Evolutionary conservation across 2,329 filamentous ascomycete genomes (phyloP), one percentile per base, ranked within the genome.

Genomic region (Aspergillus flavus): DNA sequence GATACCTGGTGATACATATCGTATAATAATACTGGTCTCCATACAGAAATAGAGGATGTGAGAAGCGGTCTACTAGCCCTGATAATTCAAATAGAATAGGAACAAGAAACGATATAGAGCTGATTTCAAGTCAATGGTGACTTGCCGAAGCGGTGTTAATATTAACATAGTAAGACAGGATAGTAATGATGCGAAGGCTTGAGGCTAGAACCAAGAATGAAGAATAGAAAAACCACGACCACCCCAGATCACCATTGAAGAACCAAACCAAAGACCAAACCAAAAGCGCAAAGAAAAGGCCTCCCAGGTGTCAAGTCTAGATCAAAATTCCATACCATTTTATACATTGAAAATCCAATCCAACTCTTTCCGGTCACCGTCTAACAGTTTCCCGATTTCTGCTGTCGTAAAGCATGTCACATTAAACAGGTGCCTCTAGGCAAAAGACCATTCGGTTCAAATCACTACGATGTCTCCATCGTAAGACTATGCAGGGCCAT

Each of bases 321-420:
- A 53, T 32, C 30, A 34, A 23, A 32, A 19, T 23, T 36, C 39
- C 58, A 53, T 43, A 36, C 23, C 28, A n/a, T 59, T 30, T 59
- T 59, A 53, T 52, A 39, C 57, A 59, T 26, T 26, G n/a, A 26
- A n/a, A n/a, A 59, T 26, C 58, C 26, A 34, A 45, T 34, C 28
- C 56, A 58, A 48, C 56, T 34, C 41, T 48, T 21, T 52, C 28
- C 19, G 41, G 19, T 36, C 41, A 21, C 32, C 10, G 7, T 54
- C 55, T 58, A 58, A 58, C 45, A 11, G 32, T 57, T 62, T 48
- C 16, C 55, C 23, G n/a, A 32, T 45, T 50, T 46, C 30, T 46
- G 48, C 34, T 14, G 56, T 61, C 64, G 57, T 65, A 61, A 65
- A 55, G 57, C 64, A 64, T 65, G 50, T 58, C 58, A 46, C 58